Evolutionary conservation across 495 filamentous ascomycete species (phyloP).

Genomic region (Chaetomium cochliodes): DNA sequence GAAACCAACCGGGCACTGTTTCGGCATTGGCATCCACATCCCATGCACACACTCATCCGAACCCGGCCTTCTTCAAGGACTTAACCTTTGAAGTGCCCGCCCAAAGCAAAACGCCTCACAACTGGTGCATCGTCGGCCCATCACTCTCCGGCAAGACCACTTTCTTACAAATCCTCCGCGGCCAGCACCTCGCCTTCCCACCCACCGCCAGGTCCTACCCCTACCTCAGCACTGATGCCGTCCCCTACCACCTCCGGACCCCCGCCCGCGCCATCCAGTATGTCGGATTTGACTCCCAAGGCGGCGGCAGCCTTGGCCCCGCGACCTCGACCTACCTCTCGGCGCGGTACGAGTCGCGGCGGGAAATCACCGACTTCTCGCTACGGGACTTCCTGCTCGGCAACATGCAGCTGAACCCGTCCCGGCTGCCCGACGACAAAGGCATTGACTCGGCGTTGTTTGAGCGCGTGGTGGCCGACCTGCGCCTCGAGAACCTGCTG

Average conservation of each 20-base stretch:
- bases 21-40: not conserved
- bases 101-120: slow-evolving; percentile 42
- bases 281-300: slow-evolving; percentile 72
- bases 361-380: slow-evolving; percentile 85
- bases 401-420: slow-evolving; percentile 69
- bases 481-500: slow-evolving; percentile 64
- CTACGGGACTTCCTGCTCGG: slow-evolving; percentile 75
- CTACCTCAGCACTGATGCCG: slow-evolving; percentile 64
- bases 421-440: slow-evolving; percentile 46
- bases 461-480: slow-evolving; percentile 59
- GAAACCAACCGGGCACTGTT: slow-evolving; percentile 59
- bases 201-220: slow-evolving; percentile 72
- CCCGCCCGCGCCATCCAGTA: slow-evolving; percentile 70
- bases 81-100: slow-evolving; percentile 66
- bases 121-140: slow-evolving; percentile 76
- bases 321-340: slow-evolving; percentile 74
- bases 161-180: slow-evolving; percentile 71
- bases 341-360: slow-evolving; percentile 85
- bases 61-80: slow-evolving; percentile 65
- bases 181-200: slow-evolving; percentile 69
- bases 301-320: slow-evolving; percentile 39
- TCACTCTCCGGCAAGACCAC: slow-evolving; percentile 70
- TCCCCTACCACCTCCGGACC: slow-evolving; percentile 54
- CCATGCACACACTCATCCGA: slow-evolving; percentile 32
- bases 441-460: slow-evolving; percentile 48